A percentile compares a stretch with the other conserved stretches of the same genome.
Evolutionary conservation across 1,284 basidiomycete genomes (phyloP).

Genomic region (Mycena sp.): DNA sequence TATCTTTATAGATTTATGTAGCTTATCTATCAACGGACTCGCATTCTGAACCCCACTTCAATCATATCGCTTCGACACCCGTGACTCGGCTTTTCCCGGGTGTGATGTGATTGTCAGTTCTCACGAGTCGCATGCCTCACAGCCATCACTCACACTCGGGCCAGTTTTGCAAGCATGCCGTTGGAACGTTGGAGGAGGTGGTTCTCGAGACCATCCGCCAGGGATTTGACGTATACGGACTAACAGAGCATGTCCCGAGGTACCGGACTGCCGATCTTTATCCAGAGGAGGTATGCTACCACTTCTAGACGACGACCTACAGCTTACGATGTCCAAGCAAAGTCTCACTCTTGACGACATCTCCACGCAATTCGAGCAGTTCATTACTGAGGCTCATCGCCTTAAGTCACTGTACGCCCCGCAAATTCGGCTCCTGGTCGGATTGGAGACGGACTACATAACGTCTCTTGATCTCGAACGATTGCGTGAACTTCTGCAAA

Average conservation of each 20-base stretch:
- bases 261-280: conserved; percentile 87
- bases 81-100: neutral
- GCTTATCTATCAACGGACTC: too few species aligned
- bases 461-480: conserved; percentile 70
- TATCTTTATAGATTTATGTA: too few species aligned
- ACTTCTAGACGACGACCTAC: conserved; percentile 10
- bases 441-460: conserved; percentile 95
- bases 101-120: neutral
- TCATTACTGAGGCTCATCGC: conserved; percentile 80
- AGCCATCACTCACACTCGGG: conserved; percentile 97
- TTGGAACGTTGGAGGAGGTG: conserved; percentile 80
- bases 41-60: too few species aligned
- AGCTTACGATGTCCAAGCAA: conserved; percentile 47
- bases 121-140: conserved; percentile 70
- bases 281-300: conserved; percentile 86
- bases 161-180: conserved; percentile 94
- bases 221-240: conserved; percentile 86
- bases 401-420: conserved; percentile 69
- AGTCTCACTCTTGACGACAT: conserved; percentile 59
- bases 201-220: conserved; percentile 81
- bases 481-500: conserved; percentile 60
- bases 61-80: too few species aligned
- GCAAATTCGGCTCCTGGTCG: conserved; percentile 85
- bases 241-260: conserved; percentile 96
- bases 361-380: conserved; percentile 69